A percentile compares a stretch with the other conserved stretches of the same genome.
Evolutionary conservation across 78 protist genomes (phyloP).

Genomic region (Isochrysis galbana): DNA sequence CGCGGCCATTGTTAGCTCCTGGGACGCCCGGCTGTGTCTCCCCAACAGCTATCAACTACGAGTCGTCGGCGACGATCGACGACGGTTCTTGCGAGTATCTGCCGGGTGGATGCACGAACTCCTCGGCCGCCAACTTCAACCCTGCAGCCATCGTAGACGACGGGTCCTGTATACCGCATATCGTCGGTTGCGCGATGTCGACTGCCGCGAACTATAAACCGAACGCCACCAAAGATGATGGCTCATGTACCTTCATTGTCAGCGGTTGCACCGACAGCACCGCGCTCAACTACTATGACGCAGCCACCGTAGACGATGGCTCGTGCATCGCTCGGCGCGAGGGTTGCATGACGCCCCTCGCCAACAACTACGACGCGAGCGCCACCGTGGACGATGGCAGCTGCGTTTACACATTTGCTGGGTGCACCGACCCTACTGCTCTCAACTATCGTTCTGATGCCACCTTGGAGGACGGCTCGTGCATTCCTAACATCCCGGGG

Average conservation of each 20-base stretch:
- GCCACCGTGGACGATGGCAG: background rate
- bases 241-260: background rate
- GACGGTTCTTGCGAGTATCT: background rate
- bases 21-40: too few species aligned
- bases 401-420: background rate
- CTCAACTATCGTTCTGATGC: background rate
- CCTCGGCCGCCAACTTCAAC: background rate
- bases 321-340: background rate
- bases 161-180: background rate
- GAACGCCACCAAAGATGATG: background rate
- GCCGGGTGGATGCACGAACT: background rate
- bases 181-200: background rate
- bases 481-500: background rate
- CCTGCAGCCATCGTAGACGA: background rate
- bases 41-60: background rate
- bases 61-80: background rate
- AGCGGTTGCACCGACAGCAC: background rate
- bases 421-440: slow-evolving; percentile 9
- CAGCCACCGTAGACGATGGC: background rate
- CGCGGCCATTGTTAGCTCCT: too few species aligned
- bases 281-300: background rate
- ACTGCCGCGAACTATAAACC: background rate
- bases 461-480: background rate
- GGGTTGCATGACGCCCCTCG: background rate
- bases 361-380: background rate